Evolutionary conservation across 352 stramenopile species (phyloP).

Genomic region (Globisporangium echinulatum): DNA sequence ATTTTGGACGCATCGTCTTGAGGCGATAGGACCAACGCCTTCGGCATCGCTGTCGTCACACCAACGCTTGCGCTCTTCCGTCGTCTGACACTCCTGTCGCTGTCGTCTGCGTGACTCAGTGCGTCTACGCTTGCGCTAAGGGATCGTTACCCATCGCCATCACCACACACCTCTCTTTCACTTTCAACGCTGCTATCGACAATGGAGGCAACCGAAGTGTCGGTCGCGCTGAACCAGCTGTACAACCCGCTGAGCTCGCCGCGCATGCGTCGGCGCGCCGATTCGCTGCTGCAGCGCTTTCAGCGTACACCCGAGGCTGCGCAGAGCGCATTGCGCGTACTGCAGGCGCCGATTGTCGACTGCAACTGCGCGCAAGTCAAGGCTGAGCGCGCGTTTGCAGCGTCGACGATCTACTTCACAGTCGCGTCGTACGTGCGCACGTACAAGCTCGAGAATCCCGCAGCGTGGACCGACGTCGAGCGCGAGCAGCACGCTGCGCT

Average conservation of each 20-base stretch:
- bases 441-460: conserved; percentile 60
- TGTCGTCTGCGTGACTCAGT: no score
- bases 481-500: conserved; percentile 42
- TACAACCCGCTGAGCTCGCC: conserved; percentile 66
- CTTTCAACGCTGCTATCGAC: not conserved
- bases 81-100: no score
- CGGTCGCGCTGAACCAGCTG: conserved; percentile 62
- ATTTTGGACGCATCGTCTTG: not conserved
- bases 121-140: no score
- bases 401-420: conserved; percentile 65
- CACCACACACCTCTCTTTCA: not conserved
- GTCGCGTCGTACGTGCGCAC: conserved; percentile 63
- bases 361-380: conserved; percentile 26
- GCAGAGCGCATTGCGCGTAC: conserved; percentile 43
- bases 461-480: conserved; percentile 44
- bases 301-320: conserved; percentile 64
- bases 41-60: no score
- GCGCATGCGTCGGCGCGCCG: conserved; percentile 57
- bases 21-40: no score
- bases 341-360: conserved; percentile 43
- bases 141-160: no score
- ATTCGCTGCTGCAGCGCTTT: conserved; percentile 69
- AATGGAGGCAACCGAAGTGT: conserved; percentile 49
- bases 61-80: no score
- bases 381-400: conserved; percentile 58